Base-by-base conservation (phyloP, 345 rosid species). In the Lenwebbia sp. region DNA sequence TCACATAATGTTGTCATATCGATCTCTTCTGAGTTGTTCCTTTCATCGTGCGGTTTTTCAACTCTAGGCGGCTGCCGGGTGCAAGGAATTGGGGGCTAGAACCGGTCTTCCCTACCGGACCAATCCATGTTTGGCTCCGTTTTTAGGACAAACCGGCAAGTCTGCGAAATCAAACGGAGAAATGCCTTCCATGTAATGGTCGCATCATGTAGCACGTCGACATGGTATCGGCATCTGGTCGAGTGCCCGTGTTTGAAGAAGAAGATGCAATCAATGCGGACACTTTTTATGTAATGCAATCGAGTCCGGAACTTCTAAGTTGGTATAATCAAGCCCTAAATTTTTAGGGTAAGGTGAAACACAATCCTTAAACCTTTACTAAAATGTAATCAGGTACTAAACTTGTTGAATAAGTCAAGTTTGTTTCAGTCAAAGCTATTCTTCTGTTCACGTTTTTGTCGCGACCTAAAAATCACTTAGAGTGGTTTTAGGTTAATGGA, bases 31-130 rank as follows among this genome's bases (percentile, higher is more conserved):
- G 0, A 33, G 7, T 4, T 10, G 78, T 33, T 70, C 25, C 21
- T 70, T 37, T 40, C 47, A 19, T 70, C 25, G 1, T 44, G 78
- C 25, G 13, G 13, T 70, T 70, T 70, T 70, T 51, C 28, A 26
- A 87, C 86, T 92, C 90, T 94, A 95, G 99, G 98, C 99, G 28
- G 98, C 95, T 54, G 89, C 88, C 44, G 90, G 91, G 26, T 95
- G 98, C 91, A 92, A 95, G 90, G 94, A 91, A 47, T 90, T 96
- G 87, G 99, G 98, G 88, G 98, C 99, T 85, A 94, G 96, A 55
- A 90, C 94, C 0, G 93, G 93, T 87, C 98, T 96, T 91, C 99
- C 97, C 62, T 83, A 23, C 84, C 88, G 87, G 40, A 84, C 91
- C 5, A 94, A 96, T 88, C 90, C 95, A 10, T 89, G 93, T 76